Evolutionary conservation across 192 early-diverging fungal species (phyloP), one percentile per base, ranked within the genome.

Genomic region (Coemansia erecta): DNA sequence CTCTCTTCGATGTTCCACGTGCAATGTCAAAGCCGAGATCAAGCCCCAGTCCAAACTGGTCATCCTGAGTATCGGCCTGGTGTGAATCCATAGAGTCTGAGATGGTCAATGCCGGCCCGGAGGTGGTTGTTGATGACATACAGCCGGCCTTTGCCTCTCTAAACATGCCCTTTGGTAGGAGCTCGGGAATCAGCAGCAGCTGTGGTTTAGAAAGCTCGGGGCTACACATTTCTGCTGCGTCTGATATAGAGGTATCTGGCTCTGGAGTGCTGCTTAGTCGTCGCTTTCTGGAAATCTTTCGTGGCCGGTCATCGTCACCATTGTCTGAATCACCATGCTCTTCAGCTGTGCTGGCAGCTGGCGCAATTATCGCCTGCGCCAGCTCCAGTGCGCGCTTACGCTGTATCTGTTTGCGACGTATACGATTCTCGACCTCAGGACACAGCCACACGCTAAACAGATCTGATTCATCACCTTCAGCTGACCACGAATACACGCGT

Each of bases 181-280:
- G 64, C 64, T 63, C 60, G 0, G 74, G 74, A 11, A 77, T 71
- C 31, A 77, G 52, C 31, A 77, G 68, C 64, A 60, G 59, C 56
- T 77, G 74, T 37, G 73, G 73, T 21, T 24, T 51, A n/a, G 17
- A 26, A 22, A 64, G 35, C 37, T 65, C 72, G 0, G 65, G 62
- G 13, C 72, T 68, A 52, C 13, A 23, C 12, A 22, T 24, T n/a
- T 31, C 28, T 26, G 15, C 12, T 52, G 2, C 9, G 14, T 13
- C 10, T 22, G 28, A 31, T 52, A 12, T 26, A 8, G 28, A 18
- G 14, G 13, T 44, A 18, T 18, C 42, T 44, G 42, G 15, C 22
- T 35, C 35, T 56, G 60, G 19, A 33, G 23, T 0, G 24, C 51
- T 54, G 14, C 56, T 53, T 5, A 33, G 13, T 43, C 59, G 58